Percentiles rank a stretch among this genome's conserved stretches.
Evolutionary conservation across 176 grass and related monocot species (phyloP).

Genomic region (Lolium perenne): DNA sequence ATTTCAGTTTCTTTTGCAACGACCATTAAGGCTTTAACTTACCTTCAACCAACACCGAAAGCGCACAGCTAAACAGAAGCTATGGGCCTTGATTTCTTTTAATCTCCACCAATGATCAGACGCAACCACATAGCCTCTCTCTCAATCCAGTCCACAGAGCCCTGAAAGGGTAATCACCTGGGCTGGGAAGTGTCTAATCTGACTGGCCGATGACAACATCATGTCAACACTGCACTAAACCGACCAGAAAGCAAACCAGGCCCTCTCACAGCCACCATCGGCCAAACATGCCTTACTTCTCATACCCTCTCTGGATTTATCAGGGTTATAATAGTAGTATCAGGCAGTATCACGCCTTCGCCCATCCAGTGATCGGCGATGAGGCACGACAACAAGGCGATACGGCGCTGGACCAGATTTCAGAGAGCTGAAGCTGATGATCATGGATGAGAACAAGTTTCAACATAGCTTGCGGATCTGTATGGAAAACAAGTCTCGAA

Average conservation of each 20-base stretch:
- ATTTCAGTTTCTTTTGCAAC: neutral
- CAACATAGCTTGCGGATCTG: neutral
- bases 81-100: neutral
- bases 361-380: neutral
- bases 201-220: slow-evolving; percentile 33
- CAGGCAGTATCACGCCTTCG: neutral
- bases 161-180: neutral
- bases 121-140: neutral
- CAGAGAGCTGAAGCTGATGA: neutral
- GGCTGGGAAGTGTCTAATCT: slow-evolving; percentile 17
- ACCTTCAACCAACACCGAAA: neutral
- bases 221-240: slow-evolving; percentile 21
- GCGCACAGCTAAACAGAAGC: neutral
- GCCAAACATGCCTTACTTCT: neutral
- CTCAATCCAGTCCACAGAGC: neutral
- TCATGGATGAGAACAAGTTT: neutral
- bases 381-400: neutral
- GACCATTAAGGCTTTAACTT: neutral
- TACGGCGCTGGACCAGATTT: neutral
- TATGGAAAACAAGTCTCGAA: neutral
- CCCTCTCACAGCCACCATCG: neutral
- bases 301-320: neutral
- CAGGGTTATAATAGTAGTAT: neutral
- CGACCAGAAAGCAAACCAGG: neutral
- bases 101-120: neutral